These are phyloP conservation scores for Leishmania braziliensis DNA, from an alignment of 208 protist species.

Conservation along the genomic window DNA sequence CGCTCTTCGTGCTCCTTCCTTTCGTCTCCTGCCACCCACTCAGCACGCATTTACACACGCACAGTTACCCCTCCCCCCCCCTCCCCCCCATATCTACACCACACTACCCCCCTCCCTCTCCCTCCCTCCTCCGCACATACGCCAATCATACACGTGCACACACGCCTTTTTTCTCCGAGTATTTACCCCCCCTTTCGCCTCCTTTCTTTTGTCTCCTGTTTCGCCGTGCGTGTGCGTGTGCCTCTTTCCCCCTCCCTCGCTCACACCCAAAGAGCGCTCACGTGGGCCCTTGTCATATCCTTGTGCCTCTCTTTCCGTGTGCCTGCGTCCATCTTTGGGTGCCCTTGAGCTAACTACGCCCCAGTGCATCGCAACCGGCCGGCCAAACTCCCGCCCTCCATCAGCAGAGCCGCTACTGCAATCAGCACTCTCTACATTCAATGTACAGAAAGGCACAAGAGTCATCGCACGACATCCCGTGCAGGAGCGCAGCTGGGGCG, in stretches of 20 bases:
- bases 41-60: too few species aligned
- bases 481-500: not conserved
- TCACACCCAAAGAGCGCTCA: not conserved
- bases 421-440: not conserved
- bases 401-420: not conserved
- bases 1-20: not conserved
- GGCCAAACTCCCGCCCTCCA: not conserved
- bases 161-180: too few species aligned
- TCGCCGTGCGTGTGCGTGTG: not conserved
- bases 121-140: not conserved
- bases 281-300: not conserved
- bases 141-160: too few species aligned
- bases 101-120: not conserved
- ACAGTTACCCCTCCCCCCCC: not conserved
- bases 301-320: not conserved
- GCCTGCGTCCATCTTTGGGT: not conserved
- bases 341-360: not conserved
- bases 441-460: not conserved
- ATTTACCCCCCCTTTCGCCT: not conserved
- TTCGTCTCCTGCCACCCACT: too few species aligned
- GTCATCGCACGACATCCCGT: constrained; percentile 8
- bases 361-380: not conserved
- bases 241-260: too few species aligned
- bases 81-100: not conserved
- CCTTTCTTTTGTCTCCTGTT: not conserved